Base-by-base conservation (phyloP, 805 yeast species). In the Vanderwaltozyma polyspora region DNA sequence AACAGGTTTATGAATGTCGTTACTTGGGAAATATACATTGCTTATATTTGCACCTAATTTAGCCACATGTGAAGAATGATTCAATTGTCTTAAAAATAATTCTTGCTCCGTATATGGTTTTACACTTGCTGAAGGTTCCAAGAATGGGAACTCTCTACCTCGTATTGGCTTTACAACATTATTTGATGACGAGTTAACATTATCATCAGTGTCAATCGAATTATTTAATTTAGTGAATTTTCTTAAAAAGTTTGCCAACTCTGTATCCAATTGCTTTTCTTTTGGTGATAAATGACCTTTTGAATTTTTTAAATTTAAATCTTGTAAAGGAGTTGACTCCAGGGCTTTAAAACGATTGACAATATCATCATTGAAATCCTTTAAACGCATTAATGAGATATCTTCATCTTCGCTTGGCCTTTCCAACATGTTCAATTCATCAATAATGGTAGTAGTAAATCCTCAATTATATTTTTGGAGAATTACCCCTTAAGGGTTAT, bases 101-200 rank as follows among this genome's bases (percentile, higher is more conserved):
- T 87, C 96, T 46, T 83, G 85, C 27, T 65, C 59, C 1, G 93
- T 70, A 57, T 83, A 87, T 26, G 87, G 75, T 55, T 73, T 76
- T 37, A 67, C 66, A 27, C 64, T 67, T 7, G 71, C 64, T 0
- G 89, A 70, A 25, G 76, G 75, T 33, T 68, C 68, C 40, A 86
- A 66, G 42, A 70, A 68, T 31, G 94, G 91, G 55, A 67, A 46
- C 28, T 38, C 31, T 22, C 42, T 44, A 28, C 33, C 29, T 21
- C 27, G 29, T 8, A 33, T 31, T 4, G 22, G 10, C 12, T 23
- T 29, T 11, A 26, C 24, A 14, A 10, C 11, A 3, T 18, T 13
- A 19, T n/a, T 28, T 12, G 35, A 27, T n/a, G 27, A 27, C 7
- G 35, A 14, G 19, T 25, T 26, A 16, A 33, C 35, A 13, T 26